Base-by-base conservation (phyloP, 2,329 filamentous ascomycete genomes). In the Aspergillus jensenii region DNA sequence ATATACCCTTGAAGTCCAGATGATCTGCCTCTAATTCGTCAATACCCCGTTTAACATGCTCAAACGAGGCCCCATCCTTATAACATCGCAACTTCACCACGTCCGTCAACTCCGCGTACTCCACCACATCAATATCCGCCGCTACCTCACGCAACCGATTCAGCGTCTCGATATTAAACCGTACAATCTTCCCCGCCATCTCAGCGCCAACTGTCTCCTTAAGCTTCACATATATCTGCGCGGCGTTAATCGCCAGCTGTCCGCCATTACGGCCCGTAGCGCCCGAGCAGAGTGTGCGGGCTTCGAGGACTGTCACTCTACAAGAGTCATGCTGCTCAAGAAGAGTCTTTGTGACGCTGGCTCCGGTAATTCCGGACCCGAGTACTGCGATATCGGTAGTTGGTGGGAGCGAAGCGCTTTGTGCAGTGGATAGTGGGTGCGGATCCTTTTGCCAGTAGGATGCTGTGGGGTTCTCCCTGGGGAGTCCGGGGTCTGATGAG, bases 241-340 rank as follows among this genome's bases (percentile, higher is more conserved):
- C 67, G 7, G 68, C 65, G 11, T 69, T 64, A 1, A 71, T 31
- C 1, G 27, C 52, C 11, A 74, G 70, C 33, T 73, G 71, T 0
- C 69, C 71, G 0, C 71, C 71, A 54, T 74, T 74, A 3, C 71
- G 69, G 1, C 71, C 71, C 0, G 71, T 74, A 2, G 71, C 71
- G 12, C 71, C 71, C 12, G 63, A 68, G 45, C 71, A 74, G 12
- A 70, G 49, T 21, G 64, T 62, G 15, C 71, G 69, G 0, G 71
- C 69, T 55, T 74, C 71, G 1, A 74, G 61, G 21, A 73, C 65
- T 2, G 68, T 59, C 3, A 74, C 39, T 60, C 53, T 0, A 63
- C 65, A 5, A 35, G 40, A 11, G 2, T n/a, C n/a, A 19, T 43
- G 6, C 9, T 8, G 5, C 14, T 25, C 31, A 3, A 71, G 60